Conservation (phyloP, 2,329 filamentous ascomycete genomes). For the Cordyceps cicadae region DNA sequence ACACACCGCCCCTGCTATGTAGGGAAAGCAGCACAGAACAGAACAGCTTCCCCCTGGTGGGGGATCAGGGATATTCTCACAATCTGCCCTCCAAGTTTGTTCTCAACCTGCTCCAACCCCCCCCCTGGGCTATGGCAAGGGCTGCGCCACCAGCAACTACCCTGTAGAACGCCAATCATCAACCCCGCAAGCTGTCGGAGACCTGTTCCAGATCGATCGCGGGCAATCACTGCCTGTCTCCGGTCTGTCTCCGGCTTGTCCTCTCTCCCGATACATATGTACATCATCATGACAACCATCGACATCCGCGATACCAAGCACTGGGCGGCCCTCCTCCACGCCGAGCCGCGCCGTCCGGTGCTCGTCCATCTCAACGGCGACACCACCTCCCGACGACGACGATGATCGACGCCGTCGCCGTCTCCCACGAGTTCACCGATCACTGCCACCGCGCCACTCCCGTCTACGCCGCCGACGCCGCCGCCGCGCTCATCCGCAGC, state of each 20-base stretch:
- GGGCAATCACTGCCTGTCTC: neutral
- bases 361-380: conserved; percentile 60
- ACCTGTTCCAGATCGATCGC: too few species aligned
- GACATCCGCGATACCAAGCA: conserved; percentile 14
- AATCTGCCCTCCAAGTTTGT: too few species aligned
- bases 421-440: conserved; percentile 61
- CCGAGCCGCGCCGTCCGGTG: conserved; percentile 26
- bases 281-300: neutral
- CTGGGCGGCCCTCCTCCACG: conserved; percentile 17
- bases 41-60: too few species aligned
- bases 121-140: too few species aligned
- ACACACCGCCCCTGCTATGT: neutral
- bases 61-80: too few species aligned
- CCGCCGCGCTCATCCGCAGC: conserved; percentile 44
- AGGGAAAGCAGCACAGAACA: too few species aligned
- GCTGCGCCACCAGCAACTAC: neutral
- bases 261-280: too few species aligned
- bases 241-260: neutral
- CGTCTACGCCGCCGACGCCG: conserved; percentile 52
- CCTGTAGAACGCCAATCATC: neutral
- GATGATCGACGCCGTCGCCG: conserved; percentile 49
- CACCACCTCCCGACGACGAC: conserved; percentile 57
- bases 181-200: neutral
- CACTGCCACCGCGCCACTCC: conserved; percentile 58
- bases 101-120: too few species aligned